Evolutionary conservation across 345 rosid genomes (phyloP).

Genomic region (Gossypium sturtianum): DNA sequence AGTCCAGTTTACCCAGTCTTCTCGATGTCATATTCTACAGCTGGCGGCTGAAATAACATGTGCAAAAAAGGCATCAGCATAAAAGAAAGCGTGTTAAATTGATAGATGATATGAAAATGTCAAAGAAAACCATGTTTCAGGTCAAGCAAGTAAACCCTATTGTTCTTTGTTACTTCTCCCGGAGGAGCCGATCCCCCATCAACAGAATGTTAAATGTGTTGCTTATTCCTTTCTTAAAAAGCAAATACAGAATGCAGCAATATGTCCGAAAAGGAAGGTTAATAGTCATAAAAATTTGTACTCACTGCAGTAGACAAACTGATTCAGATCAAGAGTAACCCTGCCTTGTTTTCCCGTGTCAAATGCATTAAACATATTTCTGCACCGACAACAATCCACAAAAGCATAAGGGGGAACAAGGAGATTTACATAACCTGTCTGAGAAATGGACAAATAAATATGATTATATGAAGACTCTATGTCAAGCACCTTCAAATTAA

Average conservation of each 20-base stretch:
- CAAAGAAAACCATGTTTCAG: neutral
- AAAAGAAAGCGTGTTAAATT: neutral
- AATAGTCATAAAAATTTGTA: neutral
- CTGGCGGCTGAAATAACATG: constrained; percentile 44
- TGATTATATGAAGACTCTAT: neutral
- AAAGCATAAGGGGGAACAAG: neutral
- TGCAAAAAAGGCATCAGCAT: constrained; percentile 10
- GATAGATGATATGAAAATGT: neutral
- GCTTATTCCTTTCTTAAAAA: neutral
- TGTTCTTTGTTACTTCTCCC: neutral
- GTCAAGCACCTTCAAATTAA: neutral
- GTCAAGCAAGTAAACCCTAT: neutral
- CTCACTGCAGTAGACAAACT: constrained; percentile 67
- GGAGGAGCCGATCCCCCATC: too few species aligned
- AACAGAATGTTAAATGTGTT: neutral
- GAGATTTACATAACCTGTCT: neutral
- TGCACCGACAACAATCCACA: constrained; percentile 13
- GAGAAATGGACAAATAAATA: neutral
- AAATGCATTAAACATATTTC: constrained; percentile 60
- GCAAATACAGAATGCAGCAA: neutral
- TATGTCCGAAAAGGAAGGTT: neutral
- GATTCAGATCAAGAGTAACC: constrained; percentile 58
- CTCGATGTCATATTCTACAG: constrained; percentile 49
- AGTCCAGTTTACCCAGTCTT: neutral
- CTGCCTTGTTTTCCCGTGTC: constrained; percentile 75